Base-by-base conservation (phyloP, 805 yeast genomes). In the Yamadazyma sp. region DNA sequence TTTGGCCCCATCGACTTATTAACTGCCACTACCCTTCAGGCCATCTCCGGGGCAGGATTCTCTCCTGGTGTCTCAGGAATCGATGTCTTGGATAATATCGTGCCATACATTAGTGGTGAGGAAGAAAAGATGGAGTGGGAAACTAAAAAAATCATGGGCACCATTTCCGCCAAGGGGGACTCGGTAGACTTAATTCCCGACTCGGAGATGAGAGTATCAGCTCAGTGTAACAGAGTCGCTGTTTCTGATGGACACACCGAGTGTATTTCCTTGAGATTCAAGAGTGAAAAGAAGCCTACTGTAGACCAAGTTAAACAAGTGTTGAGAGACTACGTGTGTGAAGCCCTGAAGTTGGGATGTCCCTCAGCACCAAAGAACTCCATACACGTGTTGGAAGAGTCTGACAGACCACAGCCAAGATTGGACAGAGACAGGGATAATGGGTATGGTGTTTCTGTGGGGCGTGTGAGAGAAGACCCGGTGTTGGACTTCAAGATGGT, bases 41-140 rank as follows among this genome's bases (percentile, higher is more conserved):
- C 99, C 25, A 87, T 93, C 48, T 90, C 98, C 3, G 99, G 99
- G 52, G 99, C 95, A 15, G 99, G 99, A 3, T 93, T 86, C 62
- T 85, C 96, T 7, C 99, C 99, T 34, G 99, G 99, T 61, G 95
- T 90, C 40, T 80, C 96, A 15, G 93, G 95, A 48, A 90, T 93
- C 64, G 98, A 93, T 58, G 80, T 91, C 38, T 73, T 93, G 53
- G 99, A 93, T 67, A 93, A 93, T 67, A 76, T 93, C 49, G 88
- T 93, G 39, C 99, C 99, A 28, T 93, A 71, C 74, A 93, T 93
- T 57, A 73, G 89, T 48, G 97, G 98, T 31, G 99, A 93, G 67
- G 99, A 93, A 69, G 99, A 93, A 52, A 93, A 93, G 70, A 87
- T 93, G 53, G 99, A 93, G 67, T 89, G 95, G 95, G 99, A 93